phyloP scores from a whole-genome alignment of 257 asterid species.

The Ilex asprella region DNA sequence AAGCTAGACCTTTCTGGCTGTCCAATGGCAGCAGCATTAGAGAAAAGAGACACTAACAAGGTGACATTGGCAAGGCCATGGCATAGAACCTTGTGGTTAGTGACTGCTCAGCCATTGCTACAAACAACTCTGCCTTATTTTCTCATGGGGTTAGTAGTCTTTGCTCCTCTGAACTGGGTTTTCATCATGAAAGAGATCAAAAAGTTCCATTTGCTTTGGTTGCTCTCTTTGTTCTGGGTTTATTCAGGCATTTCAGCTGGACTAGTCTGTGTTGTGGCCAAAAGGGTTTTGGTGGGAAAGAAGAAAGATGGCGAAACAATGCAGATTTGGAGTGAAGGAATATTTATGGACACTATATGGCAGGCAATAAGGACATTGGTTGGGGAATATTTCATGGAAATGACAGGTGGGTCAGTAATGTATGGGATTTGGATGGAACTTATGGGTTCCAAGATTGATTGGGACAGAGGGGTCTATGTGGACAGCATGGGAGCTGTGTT shows the following conservation, averaged over 20 bases:
- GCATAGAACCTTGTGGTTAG: conserved; percentile 46
- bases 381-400: conserved; percentile 59
- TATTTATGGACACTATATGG: conserved; percentile 62
- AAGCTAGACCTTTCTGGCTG: conserved; percentile 50
- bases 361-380: conserved; percentile 48
- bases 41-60: conserved; percentile 12
- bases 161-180: conserved; percentile 31
- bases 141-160: conserved; percentile 34
- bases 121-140: conserved; percentile 53
- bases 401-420: conserved; percentile 37
- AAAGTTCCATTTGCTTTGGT: conserved; percentile 18
- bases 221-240: conserved; percentile 53
- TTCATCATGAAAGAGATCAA: conserved; percentile 17
- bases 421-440: conserved; percentile 50
- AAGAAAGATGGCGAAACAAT: conserved; percentile 35
- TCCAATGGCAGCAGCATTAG: conserved; percentile 35
- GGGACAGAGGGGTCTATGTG: conserved; percentile 40
- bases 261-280: conserved; percentile 30
- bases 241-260: conserved; percentile 38
- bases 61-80: conserved; percentile 53
- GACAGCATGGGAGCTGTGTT: conserved; percentile 52
- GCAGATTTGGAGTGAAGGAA: conserved; percentile 46
- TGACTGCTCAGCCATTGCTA: conserved; percentile 44
- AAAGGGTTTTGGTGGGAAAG: conserved; percentile 62
- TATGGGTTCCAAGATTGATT: conserved; percentile 49